phyloP scores from a whole-genome alignment of 2,329 filamentous ascomycete genomes.

The Colletotrichum nymphaeae region DNA sequence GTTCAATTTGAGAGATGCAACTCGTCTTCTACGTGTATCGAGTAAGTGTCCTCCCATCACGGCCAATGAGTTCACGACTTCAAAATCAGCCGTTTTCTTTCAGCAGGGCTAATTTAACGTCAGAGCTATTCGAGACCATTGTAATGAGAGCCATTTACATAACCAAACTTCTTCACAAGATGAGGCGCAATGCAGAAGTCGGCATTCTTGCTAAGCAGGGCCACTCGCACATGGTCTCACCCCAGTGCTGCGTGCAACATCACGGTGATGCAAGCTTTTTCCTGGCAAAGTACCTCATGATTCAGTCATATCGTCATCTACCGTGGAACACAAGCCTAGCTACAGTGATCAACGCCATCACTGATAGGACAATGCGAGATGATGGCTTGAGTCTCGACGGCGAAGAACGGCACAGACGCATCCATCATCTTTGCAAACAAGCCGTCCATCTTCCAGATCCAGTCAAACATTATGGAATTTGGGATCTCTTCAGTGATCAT shows the following conservation, averaged over 20 bases:
- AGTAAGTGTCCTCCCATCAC: neutral
- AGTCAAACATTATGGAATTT: neutral
- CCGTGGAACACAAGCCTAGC: conserved; percentile 3
- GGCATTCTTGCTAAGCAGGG: neutral
- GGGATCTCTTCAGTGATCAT: neutral
- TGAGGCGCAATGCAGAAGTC: conserved; percentile 3
- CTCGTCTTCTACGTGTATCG: neutral
- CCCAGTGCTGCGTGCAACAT: neutral
- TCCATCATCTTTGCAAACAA: neutral
- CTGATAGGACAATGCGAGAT: neutral
- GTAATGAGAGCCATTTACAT: neutral
- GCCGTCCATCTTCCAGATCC: neutral
- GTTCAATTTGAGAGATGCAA: conserved; percentile 9
- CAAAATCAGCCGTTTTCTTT: no score
- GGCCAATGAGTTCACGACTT: neutral
- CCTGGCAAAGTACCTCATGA: neutral
- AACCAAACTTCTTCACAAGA: neutral
- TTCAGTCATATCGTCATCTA: neutral
- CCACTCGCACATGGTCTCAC: neutral
- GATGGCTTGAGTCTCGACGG: neutral
- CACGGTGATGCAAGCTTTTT: neutral
- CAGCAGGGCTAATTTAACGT: neutral
- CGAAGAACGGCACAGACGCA: neutral
- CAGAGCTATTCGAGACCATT: conserved; percentile 1
- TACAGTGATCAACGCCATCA: conserved; percentile 2